Percentiles rank a stretch among this genome's conserved stretches.
These are phyloP conservation scores for Alliaria petiolata DNA, from an alignment of 345 rosid species.

Conservation along the genomic window DNA sequence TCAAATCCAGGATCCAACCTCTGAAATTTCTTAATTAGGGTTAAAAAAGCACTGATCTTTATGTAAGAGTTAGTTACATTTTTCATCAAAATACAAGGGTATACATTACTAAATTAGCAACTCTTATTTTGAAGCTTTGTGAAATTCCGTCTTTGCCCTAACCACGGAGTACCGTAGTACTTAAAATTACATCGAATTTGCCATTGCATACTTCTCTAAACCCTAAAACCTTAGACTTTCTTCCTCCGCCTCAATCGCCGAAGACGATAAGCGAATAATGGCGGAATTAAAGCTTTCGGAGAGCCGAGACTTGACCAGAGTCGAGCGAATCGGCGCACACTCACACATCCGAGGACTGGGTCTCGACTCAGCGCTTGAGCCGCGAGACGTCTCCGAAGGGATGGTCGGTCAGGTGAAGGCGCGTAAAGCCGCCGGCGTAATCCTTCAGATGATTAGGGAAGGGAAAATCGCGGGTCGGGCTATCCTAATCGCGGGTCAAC, in stretches of 20 bases:
- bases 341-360: constrained; percentile 95
- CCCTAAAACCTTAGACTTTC: constrained; percentile 25
- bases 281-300: constrained; percentile 79
- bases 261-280: constrained; percentile 35
- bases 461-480: constrained; percentile 92
- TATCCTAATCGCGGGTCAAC: constrained; percentile 88
- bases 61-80: neutral
- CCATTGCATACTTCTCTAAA: neutral
- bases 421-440: constrained; percentile 90
- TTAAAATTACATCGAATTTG: neutral
- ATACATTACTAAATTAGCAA: neutral
- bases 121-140: neutral
- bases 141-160: neutral
- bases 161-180: neutral
- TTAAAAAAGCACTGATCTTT: neutral
- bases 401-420: constrained; percentile 85
- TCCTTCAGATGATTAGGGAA: constrained; percentile 88
- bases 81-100: constrained; percentile 1
- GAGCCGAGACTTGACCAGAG: constrained; percentile 77
- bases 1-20: neutral
- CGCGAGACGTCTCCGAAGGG: constrained; percentile 86
- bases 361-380: constrained; percentile 80
- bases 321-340: constrained; percentile 94
- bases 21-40: neutral
- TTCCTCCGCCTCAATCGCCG: constrained; percentile 10